These are phyloP conservation scores for Lentinus brumalis DNA, from an alignment of 768 basidiomycete genomes.

Conservation along the genomic window DNA sequence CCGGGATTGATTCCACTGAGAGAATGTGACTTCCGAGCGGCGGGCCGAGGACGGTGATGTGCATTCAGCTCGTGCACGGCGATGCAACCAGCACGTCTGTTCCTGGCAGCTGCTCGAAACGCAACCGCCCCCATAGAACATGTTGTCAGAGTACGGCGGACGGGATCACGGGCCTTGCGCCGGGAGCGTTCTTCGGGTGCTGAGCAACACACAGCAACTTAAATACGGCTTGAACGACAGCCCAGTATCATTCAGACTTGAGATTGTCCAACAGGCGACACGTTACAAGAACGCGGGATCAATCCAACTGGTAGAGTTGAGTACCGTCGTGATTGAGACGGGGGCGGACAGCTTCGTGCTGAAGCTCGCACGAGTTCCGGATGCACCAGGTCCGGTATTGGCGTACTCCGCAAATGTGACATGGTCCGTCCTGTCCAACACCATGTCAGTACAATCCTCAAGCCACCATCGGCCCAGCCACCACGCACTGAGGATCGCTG, in stretches of 20 bases:
- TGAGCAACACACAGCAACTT: too few species aligned
- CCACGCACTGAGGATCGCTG: constrained; percentile 26
- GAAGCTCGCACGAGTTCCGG: constrained; percentile 29
- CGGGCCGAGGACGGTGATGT: neutral
- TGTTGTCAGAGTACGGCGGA: too few species aligned
- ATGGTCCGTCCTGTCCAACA: constrained; percentile 26
- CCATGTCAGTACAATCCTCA: too few species aligned
- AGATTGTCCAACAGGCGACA: neutral
- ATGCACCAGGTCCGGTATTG: constrained; percentile 29
- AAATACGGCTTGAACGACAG: neutral
- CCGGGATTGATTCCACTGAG: neutral
- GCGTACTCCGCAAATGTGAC: constrained; percentile 34
- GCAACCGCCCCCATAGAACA: too few species aligned
- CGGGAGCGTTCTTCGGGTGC: too few species aligned
- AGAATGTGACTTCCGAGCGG: neutral
- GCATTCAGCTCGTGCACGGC: too few species aligned
- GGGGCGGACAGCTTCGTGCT: constrained; percentile 27
- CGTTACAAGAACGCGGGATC: constrained; percentile 22
- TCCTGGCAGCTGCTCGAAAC: too few species aligned
- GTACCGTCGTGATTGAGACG: constrained; percentile 24
- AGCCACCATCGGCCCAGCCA: too few species aligned
- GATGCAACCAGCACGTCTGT: too few species aligned
- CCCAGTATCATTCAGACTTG: neutral
- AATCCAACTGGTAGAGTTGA: constrained; percentile 24
- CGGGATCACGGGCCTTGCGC: too few species aligned